A percentile compares a stretch with the other conserved stretches of the same genome.
Evolutionary conservation across 2,329 filamentous ascomycete species (phyloP).

Genomic region (Colletotrichum scovillei): DNA sequence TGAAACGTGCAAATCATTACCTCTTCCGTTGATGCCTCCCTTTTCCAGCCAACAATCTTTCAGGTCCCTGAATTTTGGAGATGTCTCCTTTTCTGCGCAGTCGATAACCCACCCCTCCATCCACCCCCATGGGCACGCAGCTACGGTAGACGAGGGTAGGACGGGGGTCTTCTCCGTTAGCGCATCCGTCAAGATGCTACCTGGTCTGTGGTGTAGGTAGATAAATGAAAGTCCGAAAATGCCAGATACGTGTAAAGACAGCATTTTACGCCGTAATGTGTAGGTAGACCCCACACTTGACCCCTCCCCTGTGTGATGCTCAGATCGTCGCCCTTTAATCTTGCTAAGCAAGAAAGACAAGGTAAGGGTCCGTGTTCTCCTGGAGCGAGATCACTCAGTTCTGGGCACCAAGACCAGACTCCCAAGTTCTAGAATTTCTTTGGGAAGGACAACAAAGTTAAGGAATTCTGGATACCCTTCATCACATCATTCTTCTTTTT

Average conservation of each 20-base stretch:
- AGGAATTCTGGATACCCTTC: not conserved
- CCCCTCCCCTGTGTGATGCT: conserved; percentile 5
- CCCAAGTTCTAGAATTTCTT: not conserved
- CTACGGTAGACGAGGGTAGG: not conserved
- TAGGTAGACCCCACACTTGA: not conserved
- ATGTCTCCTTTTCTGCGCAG: not conserved
- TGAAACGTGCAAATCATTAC: not conserved
- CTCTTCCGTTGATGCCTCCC: not conserved
- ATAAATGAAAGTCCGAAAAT: not conserved
- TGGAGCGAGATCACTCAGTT: not conserved
- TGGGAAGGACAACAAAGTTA: not conserved
- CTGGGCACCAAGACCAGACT: not conserved
- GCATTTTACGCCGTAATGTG: not conserved
- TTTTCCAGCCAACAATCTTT: not conserved
- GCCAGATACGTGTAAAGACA: not conserved
- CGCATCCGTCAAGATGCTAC: not conserved
- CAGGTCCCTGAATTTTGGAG: not conserved
- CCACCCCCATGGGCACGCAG: not conserved
- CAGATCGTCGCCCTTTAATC: conserved; percentile 7
- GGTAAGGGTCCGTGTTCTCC: not conserved
- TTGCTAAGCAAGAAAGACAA: not conserved
- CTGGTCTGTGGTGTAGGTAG: not conserved
- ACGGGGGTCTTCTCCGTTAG: not conserved
- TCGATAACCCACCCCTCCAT: not conserved
- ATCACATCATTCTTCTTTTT: not conserved